phyloP scores from a whole-genome alignment of 2,329 filamentous ascomycete species.

The Metarhizium guizhouense region DNA sequence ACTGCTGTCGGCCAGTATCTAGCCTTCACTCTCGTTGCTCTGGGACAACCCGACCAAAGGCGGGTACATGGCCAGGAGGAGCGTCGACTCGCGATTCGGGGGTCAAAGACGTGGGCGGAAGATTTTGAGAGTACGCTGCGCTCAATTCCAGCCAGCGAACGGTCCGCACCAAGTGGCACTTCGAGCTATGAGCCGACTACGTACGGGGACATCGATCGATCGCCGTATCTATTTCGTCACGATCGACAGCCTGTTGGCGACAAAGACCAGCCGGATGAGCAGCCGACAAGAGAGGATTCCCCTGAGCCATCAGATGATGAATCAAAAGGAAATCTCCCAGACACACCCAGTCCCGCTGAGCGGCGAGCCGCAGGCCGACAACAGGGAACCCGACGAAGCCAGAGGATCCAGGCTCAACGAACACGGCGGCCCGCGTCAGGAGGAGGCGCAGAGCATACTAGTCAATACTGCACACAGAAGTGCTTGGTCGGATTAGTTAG shows the following conservation, averaged over 20 bases:
- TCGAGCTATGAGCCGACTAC: conserved; percentile 10
- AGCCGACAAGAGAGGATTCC: not conserved
- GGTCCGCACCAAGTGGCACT: conserved; percentile 7
- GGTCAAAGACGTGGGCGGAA: conserved; percentile 9
- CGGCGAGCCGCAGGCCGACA: too few species aligned
- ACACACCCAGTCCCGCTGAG: too few species aligned
- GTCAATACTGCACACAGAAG: conserved; percentile 27
- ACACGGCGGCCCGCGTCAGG: not conserved
- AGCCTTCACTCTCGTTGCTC: conserved; percentile 1
- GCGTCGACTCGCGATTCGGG: not conserved
- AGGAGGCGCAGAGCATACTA: not conserved
- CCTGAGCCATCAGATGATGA: not conserved
- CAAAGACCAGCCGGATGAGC: not conserved
- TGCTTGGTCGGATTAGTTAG: too few species aligned
- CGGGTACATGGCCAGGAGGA: not conserved
- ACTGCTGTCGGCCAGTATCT: too few species aligned
- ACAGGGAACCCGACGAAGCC: conserved; percentile 11
- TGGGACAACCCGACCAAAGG: conserved; percentile 6
- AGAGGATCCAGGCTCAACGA: conserved; percentile 10
- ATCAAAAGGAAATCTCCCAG: not conserved
- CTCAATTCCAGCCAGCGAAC: conserved; percentile 12
- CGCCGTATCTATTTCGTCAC: conserved; percentile 2
- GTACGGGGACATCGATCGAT: conserved; percentile 13
- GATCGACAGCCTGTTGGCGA: not conserved
- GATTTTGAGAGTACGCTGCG: conserved; percentile 16